Conservation (phyloP, 192 early-diverging fungal genomes). For the Coemansia nantahalensis region DNA sequence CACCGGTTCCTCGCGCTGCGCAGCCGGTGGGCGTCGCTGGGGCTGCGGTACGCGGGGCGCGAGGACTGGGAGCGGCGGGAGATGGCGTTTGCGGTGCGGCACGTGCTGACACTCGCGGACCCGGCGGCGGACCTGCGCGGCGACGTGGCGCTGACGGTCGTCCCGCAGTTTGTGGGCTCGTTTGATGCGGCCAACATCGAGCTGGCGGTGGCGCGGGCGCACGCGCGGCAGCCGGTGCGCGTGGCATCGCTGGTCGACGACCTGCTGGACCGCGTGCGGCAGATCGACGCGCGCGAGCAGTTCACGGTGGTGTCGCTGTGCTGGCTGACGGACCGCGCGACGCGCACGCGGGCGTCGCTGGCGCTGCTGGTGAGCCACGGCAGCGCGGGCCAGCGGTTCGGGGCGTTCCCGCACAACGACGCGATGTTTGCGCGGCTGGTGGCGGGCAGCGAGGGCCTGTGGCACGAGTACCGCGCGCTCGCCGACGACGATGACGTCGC, state of each 20-base stretch:
- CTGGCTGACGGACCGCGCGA: constrained; percentile 30
- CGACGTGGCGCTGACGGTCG: constrained; percentile 16
- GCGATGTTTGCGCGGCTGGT: constrained; percentile 33
- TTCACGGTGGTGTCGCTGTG: constrained; percentile 42
- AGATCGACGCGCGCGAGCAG: constrained; percentile 22
- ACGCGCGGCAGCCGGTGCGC: constrained; percentile 10
- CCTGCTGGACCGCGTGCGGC: constrained; percentile 11
- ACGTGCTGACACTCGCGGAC: constrained; percentile 31
- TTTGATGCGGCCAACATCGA: constrained; percentile 39
- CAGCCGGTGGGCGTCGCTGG: constrained; percentile 42
- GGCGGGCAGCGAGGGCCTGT: constrained; percentile 23
- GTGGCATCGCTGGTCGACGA: constrained; percentile 16
- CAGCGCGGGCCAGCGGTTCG: constrained; percentile 33
- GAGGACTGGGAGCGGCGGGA: constrained; percentile 46
- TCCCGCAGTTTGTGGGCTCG: constrained; percentile 24
- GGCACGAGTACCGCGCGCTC: constrained; percentile 32
- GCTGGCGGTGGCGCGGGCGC: constrained; percentile 21
- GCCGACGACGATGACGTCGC: not conserved
- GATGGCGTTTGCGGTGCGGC: constrained; percentile 23
- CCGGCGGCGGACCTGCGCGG: not conserved
- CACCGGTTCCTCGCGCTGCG: constrained; percentile 40
- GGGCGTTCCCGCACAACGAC: constrained; percentile 48
- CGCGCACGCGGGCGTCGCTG: constrained; percentile 20
- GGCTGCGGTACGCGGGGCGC: constrained; percentile 27
- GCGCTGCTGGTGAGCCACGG: constrained; percentile 45